Base-by-base conservation (phyloP, 331 rosid genomes). In the Quercus lobata region DNA sequence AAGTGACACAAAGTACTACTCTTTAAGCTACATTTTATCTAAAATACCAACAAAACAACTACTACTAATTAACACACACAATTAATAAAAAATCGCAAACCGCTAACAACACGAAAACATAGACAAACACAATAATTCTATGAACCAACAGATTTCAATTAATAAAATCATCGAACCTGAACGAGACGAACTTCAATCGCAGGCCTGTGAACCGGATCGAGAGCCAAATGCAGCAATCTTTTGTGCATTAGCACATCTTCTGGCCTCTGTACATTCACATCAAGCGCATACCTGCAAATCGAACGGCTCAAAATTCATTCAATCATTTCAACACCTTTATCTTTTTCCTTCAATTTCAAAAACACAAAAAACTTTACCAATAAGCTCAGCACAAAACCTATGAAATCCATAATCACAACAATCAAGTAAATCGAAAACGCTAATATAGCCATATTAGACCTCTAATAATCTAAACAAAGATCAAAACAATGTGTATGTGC, bases 231-330 rank as follows among this genome's bases (percentile, higher is more conserved):
- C 81, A 96, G 79, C 76, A 96, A 87, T 69, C 97, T 89, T 82
- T 90, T 93, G 81, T 96, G 99, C 93, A 92, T 83, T 73, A 96
- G 95, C 88, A 96, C 99, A 86, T 96, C 99, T 32, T 82, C 95
- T 5, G 99, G 97, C 83, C 99, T 96, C 86, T 96, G 97, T 70
- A 90, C 97, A 80, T 96, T 96, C 85, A 96, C 98, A 83, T 96
- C 99, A 72, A 96, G 79, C 4, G 98, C 99, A 66, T 96, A 96
- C 75, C 99, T 96, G 87, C 83, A 82, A 79, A 79, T 76, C 80
- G 71, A 83, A 80, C 81, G 71, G 69, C 75, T 78, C 70, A 76
- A 29, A 15, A 72, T 62, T 54, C 11, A 65, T 29, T 73, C 68
- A 16, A 27, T n/a, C 14, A 49, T 1, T 10, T 57, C 19, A 12